Evolutionary conservation across 345 rosid genomes (phyloP).

Genomic region (Garcia nutans): DNA sequence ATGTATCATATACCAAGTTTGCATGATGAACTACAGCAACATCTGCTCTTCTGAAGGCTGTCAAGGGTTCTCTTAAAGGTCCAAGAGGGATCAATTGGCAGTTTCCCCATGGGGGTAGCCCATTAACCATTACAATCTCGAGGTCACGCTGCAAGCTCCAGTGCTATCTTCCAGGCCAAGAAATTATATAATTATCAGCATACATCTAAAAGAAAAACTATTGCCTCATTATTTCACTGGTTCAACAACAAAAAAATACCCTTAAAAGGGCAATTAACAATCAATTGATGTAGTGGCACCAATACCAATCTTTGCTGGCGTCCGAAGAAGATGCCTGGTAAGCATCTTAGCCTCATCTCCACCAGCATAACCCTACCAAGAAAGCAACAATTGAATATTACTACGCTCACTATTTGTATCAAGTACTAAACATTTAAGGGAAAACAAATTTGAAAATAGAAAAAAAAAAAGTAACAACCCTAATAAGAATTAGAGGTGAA

Average conservation of each 20-base stretch:
- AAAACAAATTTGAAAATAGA: slow-evolving; percentile 4
- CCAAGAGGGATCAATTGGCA: slow-evolving; percentile 62
- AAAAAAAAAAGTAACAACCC: slow-evolving; percentile 37
- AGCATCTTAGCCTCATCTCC: slow-evolving; percentile 93
- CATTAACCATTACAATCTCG: slow-evolving; percentile 84
- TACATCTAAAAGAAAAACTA: background rate
- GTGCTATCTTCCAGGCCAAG: slow-evolving; percentile 53
- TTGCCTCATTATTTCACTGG: too few species aligned
- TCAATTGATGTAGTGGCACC: too few species aligned
- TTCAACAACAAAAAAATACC: too few species aligned
- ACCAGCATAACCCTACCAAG: slow-evolving; percentile 73
- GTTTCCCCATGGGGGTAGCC: slow-evolving; percentile 78
- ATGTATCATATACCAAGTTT: slow-evolving; percentile 46
- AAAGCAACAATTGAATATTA: background rate
- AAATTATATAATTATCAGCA: slow-evolving; percentile 19
- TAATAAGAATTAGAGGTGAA: slow-evolving; percentile 72
- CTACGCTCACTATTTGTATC: background rate
- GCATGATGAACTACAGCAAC: slow-evolving; percentile 64
- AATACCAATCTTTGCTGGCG: slow-evolving; percentile 51
- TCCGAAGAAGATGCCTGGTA: slow-evolving; percentile 53
- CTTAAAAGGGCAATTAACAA: too few species aligned
- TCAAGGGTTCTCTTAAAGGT: slow-evolving; percentile 78
- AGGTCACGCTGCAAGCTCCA: slow-evolving; percentile 75
- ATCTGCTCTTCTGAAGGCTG: slow-evolving; percentile 61
- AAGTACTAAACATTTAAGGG: background rate